phyloP scores from a whole-genome alignment of 257 asterid genomes.

The Asclepias syriaca region DNA sequence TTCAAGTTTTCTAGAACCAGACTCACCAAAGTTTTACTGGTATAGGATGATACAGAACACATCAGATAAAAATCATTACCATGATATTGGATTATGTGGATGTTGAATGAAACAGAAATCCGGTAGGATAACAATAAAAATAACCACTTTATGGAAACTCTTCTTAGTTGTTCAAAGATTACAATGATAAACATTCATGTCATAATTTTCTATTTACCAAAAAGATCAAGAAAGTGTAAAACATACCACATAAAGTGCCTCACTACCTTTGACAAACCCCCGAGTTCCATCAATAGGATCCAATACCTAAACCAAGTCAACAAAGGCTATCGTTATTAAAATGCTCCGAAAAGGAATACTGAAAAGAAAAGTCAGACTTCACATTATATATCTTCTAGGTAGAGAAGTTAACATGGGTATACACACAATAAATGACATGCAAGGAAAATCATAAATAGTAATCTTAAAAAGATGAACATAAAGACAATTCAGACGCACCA shows the following conservation, averaged over 20 bases:
- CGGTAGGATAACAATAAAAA: background rate
- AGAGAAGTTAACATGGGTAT: background rate
- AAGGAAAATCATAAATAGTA: background rate
- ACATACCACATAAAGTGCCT: conserved; percentile 94
- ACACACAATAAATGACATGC: background rate
- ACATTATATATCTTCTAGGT: background rate
- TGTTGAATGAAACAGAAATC: background rate
- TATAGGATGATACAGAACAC: background rate
- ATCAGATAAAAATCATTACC: background rate
- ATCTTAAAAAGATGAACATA: background rate
- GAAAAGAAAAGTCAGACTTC: background rate
- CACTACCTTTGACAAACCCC: conserved; percentile 86
- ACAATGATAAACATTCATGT: background rate
- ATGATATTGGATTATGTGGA: background rate
- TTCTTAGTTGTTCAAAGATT: background rate
- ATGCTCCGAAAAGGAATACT: conserved; percentile 9
- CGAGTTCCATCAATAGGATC: conserved; percentile 98
- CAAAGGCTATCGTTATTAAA: conserved; percentile 8
- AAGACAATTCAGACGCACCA: background rate
- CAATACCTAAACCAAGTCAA: conserved; percentile 55
- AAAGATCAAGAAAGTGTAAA: conserved; percentile 10
- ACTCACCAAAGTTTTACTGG: background rate
- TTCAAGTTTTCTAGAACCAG: background rate
- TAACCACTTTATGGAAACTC: background rate
- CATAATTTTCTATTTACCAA: background rate